Conservation (phyloP, 371 early-diverging fungal species). For the Circinella minor region DNA sequence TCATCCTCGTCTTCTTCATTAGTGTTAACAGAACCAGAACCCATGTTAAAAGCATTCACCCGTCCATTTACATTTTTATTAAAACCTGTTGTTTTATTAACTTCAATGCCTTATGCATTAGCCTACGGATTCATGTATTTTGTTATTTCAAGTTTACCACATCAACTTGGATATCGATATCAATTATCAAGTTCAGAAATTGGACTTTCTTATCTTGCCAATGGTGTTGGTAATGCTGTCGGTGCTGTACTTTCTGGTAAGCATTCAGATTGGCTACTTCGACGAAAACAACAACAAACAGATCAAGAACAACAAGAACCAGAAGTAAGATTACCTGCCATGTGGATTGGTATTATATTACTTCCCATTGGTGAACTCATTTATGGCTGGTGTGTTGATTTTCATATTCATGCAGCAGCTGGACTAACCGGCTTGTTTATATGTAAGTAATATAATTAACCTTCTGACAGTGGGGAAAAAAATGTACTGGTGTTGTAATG, state of each 20-base stretch:
- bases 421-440: slow-evolving; percentile 42
- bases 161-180: slow-evolving; percentile 34
- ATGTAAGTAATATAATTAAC: slow-evolving; percentile 28
- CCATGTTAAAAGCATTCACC: slow-evolving; percentile 27
- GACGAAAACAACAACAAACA: background rate
- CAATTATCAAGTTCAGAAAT: slow-evolving; percentile 41
- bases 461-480: background rate
- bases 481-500: background rate
- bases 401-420: slow-evolving; percentile 25
- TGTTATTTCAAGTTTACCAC: slow-evolving; percentile 43
- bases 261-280: slow-evolving; percentile 39
- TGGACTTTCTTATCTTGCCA: slow-evolving; percentile 47
- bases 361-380: slow-evolving; percentile 41
- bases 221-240: slow-evolving; percentile 51
- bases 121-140: slow-evolving; percentile 61
- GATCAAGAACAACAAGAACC: slow-evolving; percentile 13
- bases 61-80: slow-evolving; percentile 47
- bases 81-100: slow-evolving; percentile 50
- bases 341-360: slow-evolving; percentile 49
- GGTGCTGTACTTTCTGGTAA: slow-evolving; percentile 51
- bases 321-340: slow-evolving; percentile 38
- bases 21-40: background rate
- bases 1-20: background rate
- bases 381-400: slow-evolving; percentile 53
- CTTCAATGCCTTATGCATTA: slow-evolving; percentile 54